These are phyloP conservation scores for Thermomucor indicae-seudaticae DNA, from an alignment of 371 early-diverging fungal species.

Conservation along the genomic window DNA sequence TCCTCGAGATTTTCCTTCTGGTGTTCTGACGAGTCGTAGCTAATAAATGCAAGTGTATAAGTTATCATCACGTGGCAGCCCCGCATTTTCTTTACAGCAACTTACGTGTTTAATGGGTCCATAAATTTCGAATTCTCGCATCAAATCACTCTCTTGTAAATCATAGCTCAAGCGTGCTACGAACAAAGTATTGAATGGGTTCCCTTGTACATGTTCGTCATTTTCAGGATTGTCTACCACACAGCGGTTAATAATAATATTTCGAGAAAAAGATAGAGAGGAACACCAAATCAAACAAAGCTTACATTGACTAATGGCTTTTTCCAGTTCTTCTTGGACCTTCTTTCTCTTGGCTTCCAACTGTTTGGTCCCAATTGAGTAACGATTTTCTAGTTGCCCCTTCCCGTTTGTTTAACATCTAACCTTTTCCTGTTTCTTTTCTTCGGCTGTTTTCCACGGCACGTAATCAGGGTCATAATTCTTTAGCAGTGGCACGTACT, in stretches of 20 bases:
- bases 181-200: slow-evolving; percentile 93
- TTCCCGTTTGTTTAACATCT: slow-evolving; percentile 7
- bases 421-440: slow-evolving; percentile 71
- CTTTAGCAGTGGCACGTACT: slow-evolving; percentile 54
- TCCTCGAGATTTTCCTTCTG: slow-evolving; percentile 73
- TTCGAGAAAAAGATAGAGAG: background rate
- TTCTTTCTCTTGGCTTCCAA: slow-evolving; percentile 47
- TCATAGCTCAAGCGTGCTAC: slow-evolving; percentile 85
- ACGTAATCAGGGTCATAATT: slow-evolving; percentile 73
- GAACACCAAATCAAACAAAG: background rate
- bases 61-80: background rate
- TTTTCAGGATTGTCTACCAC: slow-evolving; percentile 68
- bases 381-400: slow-evolving; percentile 22
- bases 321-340: slow-evolving; percentile 55
- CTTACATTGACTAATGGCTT: slow-evolving; percentile 55
- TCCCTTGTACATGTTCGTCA: slow-evolving; percentile 67
- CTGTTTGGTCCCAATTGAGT: slow-evolving; percentile 32
- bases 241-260: too few relatives aligned
- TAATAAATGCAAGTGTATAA: slow-evolving; percentile 17
- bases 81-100: background rate
- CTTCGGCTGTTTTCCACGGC: slow-evolving; percentile 68
- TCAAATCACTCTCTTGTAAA: slow-evolving; percentile 76
- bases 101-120: slow-evolving; percentile 80
- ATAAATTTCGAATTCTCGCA: slow-evolving; percentile 78
- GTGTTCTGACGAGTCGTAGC: slow-evolving; percentile 72